Evolutionary conservation across 352 stramenopile genomes (phyloP), one percentile per base, ranked within the genome.

Genomic region (Globisporangium recalcitrans): DNA sequence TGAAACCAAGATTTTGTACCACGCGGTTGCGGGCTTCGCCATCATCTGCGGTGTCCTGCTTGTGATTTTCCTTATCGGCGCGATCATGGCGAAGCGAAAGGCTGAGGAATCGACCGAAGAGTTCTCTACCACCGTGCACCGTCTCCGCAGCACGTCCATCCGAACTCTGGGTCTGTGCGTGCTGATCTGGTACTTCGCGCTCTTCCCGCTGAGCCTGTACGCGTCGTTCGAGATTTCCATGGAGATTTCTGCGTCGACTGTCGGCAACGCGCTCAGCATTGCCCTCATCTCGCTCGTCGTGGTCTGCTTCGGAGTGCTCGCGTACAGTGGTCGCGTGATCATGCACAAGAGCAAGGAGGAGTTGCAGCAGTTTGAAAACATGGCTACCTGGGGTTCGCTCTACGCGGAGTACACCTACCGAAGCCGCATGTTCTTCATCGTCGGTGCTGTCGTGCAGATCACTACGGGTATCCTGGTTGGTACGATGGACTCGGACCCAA

Each of bases 181-280:
- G 40, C 62, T 93, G 36, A 59, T 90, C 24, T 88, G 78, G 76
- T 78, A 80, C 69, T 85, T 89, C 40, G 61, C 70, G 11, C 58
- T 91, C 5, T 88, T 79, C 26, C 83, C 83, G 22, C 56, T 91
- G 29, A 85, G 78, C 51, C 71, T 88, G 64, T 71, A 88, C 56
- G 67, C 71, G 14, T 75, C 77, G 21, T 90, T 86, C 58, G 82
- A 88, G 58, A 88, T 87, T 32, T 78, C 69, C 16, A 93, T 90
- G 81, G 75, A 88, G 65, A 69, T 81, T 13, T 46, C 38, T 67
- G 62, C 78, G 27, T 57, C 73, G 6, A 62, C 66, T 83, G n/a
- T 58, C 86, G 3, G 59, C 63, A 11, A 49, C 80, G 6, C 66
- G 19, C 67, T 82, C 11, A 55, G 80, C 3, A 38, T 90, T 13